These are phyloP conservation scores for Penicillium waksmanii DNA, from an alignment of 495 filamentous ascomycete genomes.

Conservation along the genomic window DNA sequence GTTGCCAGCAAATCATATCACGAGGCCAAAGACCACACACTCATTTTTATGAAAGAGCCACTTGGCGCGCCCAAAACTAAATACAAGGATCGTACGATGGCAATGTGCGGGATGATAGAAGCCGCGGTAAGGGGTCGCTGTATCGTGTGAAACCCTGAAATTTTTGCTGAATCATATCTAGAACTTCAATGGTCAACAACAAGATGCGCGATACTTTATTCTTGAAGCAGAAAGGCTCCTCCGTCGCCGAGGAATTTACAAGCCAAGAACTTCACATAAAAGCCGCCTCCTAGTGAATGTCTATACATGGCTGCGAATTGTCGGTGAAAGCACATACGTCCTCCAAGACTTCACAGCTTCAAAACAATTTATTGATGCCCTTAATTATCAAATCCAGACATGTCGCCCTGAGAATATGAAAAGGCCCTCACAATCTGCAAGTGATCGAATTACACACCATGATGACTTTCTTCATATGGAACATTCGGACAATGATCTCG, in stretches of 20 bases:
- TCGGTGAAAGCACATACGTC: constrained; percentile 35
- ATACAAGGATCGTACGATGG: constrained; percentile 42
- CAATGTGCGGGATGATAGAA: constrained; percentile 29
- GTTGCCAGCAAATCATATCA: constrained; percentile 8
- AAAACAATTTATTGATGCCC: constrained; percentile 17
- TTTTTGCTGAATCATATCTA: background rate
- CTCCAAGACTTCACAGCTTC: constrained; percentile 26
- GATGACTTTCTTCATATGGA: constrained; percentile 33
- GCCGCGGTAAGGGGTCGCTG: constrained; percentile 26
- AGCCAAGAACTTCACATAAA: constrained; percentile 28
- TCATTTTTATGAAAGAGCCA: background rate
- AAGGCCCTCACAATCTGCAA: background rate
- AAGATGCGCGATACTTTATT: constrained; percentile 29
- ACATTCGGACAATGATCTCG: constrained; percentile 29
- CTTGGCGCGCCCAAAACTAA: constrained; percentile 16
- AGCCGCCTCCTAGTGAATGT: constrained; percentile 30
- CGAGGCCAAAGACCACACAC: constrained; percentile 24
- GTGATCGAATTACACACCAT: constrained; percentile 14
- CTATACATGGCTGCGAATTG: constrained; percentile 33
- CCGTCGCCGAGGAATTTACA: constrained; percentile 28
- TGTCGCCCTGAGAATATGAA: background rate
- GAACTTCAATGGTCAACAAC: constrained; percentile 25
- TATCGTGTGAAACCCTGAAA: background rate
- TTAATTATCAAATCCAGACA: constrained; percentile 17
- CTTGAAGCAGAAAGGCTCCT: constrained; percentile 31